phyloP scores from a whole-genome alignment of 1,139 yeast species.

The Dujonia santamariae region DNA sequence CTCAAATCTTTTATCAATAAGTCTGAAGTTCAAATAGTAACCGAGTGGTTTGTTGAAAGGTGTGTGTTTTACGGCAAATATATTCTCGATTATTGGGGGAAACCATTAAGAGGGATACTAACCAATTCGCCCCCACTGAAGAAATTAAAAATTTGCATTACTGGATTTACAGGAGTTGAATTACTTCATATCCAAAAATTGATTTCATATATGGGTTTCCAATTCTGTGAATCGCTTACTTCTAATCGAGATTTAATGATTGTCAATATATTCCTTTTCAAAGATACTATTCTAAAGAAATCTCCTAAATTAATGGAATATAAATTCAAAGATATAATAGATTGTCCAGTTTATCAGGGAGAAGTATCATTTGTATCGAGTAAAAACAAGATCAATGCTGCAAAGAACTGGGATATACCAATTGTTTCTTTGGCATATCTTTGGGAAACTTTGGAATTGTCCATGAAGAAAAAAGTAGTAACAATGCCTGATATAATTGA shows the following conservation, averaged over 20 bases:
- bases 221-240: slow-evolving; percentile 50
- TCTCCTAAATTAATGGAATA: slow-evolving; percentile 40
- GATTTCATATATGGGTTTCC: slow-evolving; percentile 49
- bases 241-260: slow-evolving; percentile 60
- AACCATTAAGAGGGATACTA: slow-evolving; percentile 47
- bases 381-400: slow-evolving; percentile 52
- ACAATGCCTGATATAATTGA: slow-evolving; percentile 36
- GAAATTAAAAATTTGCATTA: slow-evolving; percentile 54
- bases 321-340: slow-evolving; percentile 29
- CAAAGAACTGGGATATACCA: slow-evolving; percentile 55
- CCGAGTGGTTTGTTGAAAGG: slow-evolving; percentile 89
- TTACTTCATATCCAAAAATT: slow-evolving; percentile 70
- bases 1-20: slow-evolving; percentile 20
- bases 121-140: slow-evolving; percentile 12
- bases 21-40: slow-evolving; percentile 36
- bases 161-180: slow-evolving; percentile 87
- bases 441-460: slow-evolving; percentile 32
- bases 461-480: slow-evolving; percentile 11
- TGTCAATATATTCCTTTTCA: slow-evolving; percentile 55
- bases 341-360: slow-evolving; percentile 33
- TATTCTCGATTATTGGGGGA: slow-evolving; percentile 69
- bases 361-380: slow-evolving; percentile 43
- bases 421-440: slow-evolving; percentile 52
- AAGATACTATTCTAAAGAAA: slow-evolving; percentile 26
- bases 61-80: slow-evolving; percentile 60